Base-by-base conservation (phyloP, 345 rosid species). In the Bruguiera parviflora region DNA sequence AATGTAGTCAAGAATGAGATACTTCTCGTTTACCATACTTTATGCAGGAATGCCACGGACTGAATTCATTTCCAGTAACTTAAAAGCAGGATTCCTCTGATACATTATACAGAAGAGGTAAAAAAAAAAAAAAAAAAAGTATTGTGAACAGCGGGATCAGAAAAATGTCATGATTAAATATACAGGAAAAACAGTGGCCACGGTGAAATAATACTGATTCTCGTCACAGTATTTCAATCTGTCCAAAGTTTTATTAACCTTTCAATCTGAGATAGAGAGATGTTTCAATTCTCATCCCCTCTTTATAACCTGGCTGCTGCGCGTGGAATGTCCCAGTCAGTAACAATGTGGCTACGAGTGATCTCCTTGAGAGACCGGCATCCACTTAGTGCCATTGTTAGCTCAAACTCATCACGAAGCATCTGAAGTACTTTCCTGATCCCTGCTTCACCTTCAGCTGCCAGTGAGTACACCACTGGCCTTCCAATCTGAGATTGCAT, bases 341-440 rank as follows among this genome's bases (percentile, higher is more conserved):
- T 67, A 27, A 72, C 63, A 43, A 94, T 76, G 79, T 89, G 96
- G 74, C 84, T 64, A 3, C 97, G 87, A 24, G 85, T 88, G 33
- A 94, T 91, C 86, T 91, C 98, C 74, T 79, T 85, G 19, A 94
- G 83, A 0, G 95, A 88, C 71, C 92, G 88, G 74, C 96, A 92
- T 1, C 98, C 96, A 68, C 89, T 85, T 27, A 92, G 74, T 49
- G 98, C 95, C 98, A 92, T 92, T 21, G 98, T 92, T 18, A 92
- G 80, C 82, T 92, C 96, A 18, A 92, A 84, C 74, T 92, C 98
- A 25, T 92, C 89, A 4, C 79, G 84, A 4, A 92, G 86, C 96
- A 92, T 90, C 71, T 85, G 79, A 8, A 92, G 82, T 61, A 81
- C 90, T 75, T 88, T 92, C 78, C 84, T 71, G 22, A 85, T 88